These are phyloP conservation scores for Mucor sp. DNA, from an alignment of 371 early-diverging fungal genomes.

Conservation along the genomic window DNA sequence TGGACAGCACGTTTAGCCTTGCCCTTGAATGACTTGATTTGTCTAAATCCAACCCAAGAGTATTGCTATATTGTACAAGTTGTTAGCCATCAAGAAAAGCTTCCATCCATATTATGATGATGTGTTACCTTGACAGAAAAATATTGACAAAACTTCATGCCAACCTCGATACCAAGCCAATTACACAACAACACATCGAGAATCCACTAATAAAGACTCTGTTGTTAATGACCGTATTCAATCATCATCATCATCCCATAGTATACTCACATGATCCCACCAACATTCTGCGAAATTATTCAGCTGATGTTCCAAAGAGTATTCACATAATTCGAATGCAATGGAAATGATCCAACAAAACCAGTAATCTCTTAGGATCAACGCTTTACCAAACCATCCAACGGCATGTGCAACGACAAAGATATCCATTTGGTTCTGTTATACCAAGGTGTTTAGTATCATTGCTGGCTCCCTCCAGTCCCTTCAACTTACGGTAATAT, in stretches of 20 bases:
- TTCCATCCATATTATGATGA: neutral
- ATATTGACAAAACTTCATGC: slow-evolving; percentile 97
- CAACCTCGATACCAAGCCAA: slow-evolving; percentile 91
- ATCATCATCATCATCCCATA: neutral
- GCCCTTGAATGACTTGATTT: slow-evolving; percentile 82
- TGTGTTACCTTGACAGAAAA: slow-evolving; percentile 81
- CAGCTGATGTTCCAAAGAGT: slow-evolving; percentile 93
- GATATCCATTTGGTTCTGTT: slow-evolving; percentile 84
- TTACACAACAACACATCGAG: slow-evolving; percentile 94
- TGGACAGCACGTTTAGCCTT: slow-evolving; percentile 88
- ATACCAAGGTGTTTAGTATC: too few species aligned
- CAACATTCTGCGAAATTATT: slow-evolving; percentile 98
- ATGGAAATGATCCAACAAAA: slow-evolving; percentile 95
- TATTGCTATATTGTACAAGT: slow-evolving; percentile 62
- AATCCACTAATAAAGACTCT: slow-evolving; percentile 78
- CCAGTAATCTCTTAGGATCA: slow-evolving; percentile 92
- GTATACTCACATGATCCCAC: slow-evolving; percentile 97
- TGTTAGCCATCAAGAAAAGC: too few species aligned
- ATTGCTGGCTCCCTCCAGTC: too few species aligned
- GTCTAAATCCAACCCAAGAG: slow-evolving; percentile 89
- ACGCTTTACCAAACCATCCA: slow-evolving; percentile 95
- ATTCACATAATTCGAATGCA: slow-evolving; percentile 94
- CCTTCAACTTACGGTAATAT: slow-evolving; percentile 64
- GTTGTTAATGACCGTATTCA: neutral
- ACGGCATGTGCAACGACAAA: slow-evolving; percentile 93